phyloP scores from a whole-genome alignment of 768 basidiomycete species.

The Tricholoma terreum region DNA sequence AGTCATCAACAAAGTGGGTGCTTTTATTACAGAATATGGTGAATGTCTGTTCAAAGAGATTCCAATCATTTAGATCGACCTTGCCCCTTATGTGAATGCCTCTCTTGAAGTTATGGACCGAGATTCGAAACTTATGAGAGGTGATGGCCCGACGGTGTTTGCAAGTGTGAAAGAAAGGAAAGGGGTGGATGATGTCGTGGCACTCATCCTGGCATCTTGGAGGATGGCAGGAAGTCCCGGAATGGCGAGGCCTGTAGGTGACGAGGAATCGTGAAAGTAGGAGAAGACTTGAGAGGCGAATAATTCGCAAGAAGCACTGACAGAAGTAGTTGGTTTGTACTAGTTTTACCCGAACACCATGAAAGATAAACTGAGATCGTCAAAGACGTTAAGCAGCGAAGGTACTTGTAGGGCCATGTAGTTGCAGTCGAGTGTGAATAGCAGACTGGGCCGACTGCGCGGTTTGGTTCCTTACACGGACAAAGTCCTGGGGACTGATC shows the following conservation, averaged over 20 bases:
- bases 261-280: slow-evolving; percentile 16
- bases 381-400: no score
- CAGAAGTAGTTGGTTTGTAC: background rate
- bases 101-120: slow-evolving; percentile 93
- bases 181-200: slow-evolving; percentile 79
- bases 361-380: background rate
- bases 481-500: no score
- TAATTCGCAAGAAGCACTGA: background rate
- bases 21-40: background rate
- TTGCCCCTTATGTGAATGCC: slow-evolving; percentile 89
- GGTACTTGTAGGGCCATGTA: no score
- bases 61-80: slow-evolving; percentile 64
- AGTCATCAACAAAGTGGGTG: slow-evolving; percentile 86
- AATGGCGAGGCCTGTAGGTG: slow-evolving; percentile 45
- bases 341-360: background rate
- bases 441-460: no score
- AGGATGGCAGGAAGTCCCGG: slow-evolving; percentile 75
- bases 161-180: slow-evolving; percentile 74
- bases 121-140: slow-evolving; percentile 91
- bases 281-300: background rate
- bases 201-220: slow-evolving; percentile 89
- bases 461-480: no score
- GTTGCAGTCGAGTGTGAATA: no score
- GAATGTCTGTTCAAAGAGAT: background rate
- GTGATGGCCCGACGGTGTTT: slow-evolving; percentile 91